Percentiles rank a stretch among this genome's conserved stretches.
phyloP scores from a whole-genome alignment of 179 eudicot genomes.

The Vitellaria paradoxa region DNA sequence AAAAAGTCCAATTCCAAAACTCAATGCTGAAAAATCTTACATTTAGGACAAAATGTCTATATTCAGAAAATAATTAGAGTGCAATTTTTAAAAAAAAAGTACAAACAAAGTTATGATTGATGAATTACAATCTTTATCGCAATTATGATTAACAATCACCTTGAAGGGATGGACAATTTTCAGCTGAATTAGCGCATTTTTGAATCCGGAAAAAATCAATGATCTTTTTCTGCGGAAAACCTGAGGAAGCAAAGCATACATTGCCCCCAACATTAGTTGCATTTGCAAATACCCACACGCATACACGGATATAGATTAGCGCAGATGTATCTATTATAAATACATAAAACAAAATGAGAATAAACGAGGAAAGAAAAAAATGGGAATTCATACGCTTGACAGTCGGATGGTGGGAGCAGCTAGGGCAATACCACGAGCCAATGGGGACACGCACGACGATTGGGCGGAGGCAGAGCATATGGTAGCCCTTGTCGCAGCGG shows the following conservation, averaged over 20 bases:
- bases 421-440: conserved; percentile 74
- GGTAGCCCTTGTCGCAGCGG: conserved; percentile 70
- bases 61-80: too few species aligned
- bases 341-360: neutral
- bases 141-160: conserved; percentile 37
- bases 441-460: conserved; percentile 74
- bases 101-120: neutral
- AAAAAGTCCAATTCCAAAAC: neutral
- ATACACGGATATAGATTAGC: too few species aligned
- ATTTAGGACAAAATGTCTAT: too few species aligned
- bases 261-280: neutral
- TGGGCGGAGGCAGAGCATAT: conserved; percentile 79
- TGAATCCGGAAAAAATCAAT: conserved; percentile 80
- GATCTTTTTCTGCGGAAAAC: conserved; percentile 79
- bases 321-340: neutral
- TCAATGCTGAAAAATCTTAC: too few species aligned
- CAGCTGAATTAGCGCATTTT: conserved; percentile 35
- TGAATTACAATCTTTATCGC: neutral
- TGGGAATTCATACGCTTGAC: conserved; percentile 41
- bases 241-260: conserved; percentile 33
- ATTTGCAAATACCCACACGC: neutral
- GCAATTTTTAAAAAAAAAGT: too few species aligned
- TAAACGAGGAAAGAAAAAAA: neutral
- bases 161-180: conserved; percentile 40
- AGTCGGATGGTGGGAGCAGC: conserved; percentile 43